phyloP scores from a whole-genome alignment of 192 early-diverging fungal species.

The Backusella tarrabulga region DNA sequence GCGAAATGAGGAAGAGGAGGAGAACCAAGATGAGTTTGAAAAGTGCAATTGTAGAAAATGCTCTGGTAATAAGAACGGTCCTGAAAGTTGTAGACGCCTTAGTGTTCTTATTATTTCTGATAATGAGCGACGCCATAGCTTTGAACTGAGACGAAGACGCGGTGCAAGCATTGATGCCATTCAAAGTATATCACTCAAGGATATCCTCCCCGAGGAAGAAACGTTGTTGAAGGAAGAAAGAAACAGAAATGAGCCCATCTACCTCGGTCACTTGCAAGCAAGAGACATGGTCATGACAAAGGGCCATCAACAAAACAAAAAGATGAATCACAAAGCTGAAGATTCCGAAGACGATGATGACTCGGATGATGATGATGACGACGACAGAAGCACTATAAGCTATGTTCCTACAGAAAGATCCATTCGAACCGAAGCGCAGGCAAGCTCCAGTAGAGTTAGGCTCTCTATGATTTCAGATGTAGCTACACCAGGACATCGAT shows the following conservation, averaged over 20 bases:
- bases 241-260: not conserved
- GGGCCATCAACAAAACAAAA: not conserved
- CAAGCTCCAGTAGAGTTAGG: not conserved
- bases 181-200: not conserved
- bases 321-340: too few relatives aligned
- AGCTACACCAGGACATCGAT: not conserved
- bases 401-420: slow-evolving; percentile 11
- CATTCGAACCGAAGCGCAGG: slow-evolving; percentile 9
- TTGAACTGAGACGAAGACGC: slow-evolving; percentile 24
- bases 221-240: not conserved
- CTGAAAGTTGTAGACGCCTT: slow-evolving; percentile 15
- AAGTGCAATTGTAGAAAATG: slow-evolving; percentile 18
- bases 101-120: slow-evolving; percentile 14
- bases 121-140: slow-evolving; percentile 16
- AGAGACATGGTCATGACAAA: not conserved
- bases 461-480: not conserved
- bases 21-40: not conserved
- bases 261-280: slow-evolving; percentile 14
- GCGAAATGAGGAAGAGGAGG: not conserved
- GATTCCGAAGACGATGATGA: slow-evolving; percentile 6
- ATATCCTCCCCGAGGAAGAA: not conserved
- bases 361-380: slow-evolving; percentile 15
- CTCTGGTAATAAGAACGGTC: not conserved
- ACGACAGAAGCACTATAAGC: slow-evolving; percentile 2
- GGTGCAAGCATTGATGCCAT: slow-evolving; percentile 29